Percentiles rank a stretch among this genome's conserved stretches.
These are phyloP conservation scores for Parathielavia hyrcaniae DNA, from an alignment of 495 filamentous ascomycete genomes.

Conservation along the genomic window DNA sequence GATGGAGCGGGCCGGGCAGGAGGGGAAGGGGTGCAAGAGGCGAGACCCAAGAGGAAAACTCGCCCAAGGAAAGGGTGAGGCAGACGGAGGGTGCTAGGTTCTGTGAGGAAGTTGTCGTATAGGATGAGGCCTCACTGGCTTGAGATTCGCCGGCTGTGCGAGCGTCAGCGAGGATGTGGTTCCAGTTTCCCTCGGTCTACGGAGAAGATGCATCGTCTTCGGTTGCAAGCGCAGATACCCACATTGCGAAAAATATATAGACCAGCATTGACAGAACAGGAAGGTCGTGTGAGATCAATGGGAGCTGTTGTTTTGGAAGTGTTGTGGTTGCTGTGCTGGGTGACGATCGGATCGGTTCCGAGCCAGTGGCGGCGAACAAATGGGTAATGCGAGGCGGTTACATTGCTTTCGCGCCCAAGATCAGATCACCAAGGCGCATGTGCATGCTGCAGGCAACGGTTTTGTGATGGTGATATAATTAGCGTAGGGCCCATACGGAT, in stretches of 20 bases:
- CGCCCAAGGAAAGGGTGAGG: not conserved
- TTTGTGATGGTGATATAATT: not conserved
- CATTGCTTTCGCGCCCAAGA: not conserved
- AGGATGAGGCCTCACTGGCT: not conserved
- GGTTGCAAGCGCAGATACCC: conserved; percentile 1
- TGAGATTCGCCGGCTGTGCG: not conserved
- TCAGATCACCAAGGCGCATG: not conserved
- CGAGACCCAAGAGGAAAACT: not conserved
- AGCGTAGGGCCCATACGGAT: not conserved
- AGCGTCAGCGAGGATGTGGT: not conserved
- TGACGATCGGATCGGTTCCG: not conserved
- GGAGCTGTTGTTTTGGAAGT: not conserved
- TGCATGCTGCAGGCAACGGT: conserved; percentile 5
- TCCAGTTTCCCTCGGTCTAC: not conserved
- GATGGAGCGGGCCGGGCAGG: not conserved
- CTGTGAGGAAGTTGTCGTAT: not conserved
- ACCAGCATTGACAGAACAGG: not conserved
- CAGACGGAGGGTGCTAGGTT: not conserved
- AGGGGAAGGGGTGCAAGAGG: not conserved
- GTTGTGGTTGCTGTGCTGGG: conserved; percentile 2
- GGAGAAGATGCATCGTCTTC: not conserved
- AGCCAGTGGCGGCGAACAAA: not conserved
- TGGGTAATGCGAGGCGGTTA: not conserved
- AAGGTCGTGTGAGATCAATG: not conserved
- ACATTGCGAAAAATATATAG: conserved; percentile 3